phyloP scores from a whole-genome alignment of 2,329 filamentous ascomycete genomes.

The Sphaceloma murrayae region DNA sequence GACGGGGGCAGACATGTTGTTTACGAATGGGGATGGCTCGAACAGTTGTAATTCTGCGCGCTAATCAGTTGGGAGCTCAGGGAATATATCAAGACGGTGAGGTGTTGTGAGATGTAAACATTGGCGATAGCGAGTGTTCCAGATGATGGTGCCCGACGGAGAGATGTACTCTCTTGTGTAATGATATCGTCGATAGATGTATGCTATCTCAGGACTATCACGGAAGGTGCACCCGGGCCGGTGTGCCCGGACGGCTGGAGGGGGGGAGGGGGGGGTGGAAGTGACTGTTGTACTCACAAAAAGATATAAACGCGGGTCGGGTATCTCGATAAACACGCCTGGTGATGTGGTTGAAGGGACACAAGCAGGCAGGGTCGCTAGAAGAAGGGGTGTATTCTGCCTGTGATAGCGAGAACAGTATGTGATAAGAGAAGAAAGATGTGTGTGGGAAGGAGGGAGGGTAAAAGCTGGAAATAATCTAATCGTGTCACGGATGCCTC shows the following conservation, averaged over 20 bases:
- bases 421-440: slow-evolving; percentile 4
- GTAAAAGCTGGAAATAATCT: not conserved
- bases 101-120: slow-evolving; percentile 6
- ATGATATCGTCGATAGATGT: not conserved
- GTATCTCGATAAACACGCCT: slow-evolving; percentile 5
- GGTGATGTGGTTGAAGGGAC: not conserved
- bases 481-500: not conserved
- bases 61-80: slow-evolving; percentile 10
- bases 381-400: not conserved
- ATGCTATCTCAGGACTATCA: not conserved
- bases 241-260: not conserved
- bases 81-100: not conserved
- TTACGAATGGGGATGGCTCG: slow-evolving; percentile 15
- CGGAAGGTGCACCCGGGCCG: slow-evolving; percentile 2
- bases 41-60: slow-evolving; percentile 13
- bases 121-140: not conserved
- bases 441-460: not conserved
- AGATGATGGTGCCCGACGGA: not conserved
- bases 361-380: not conserved
- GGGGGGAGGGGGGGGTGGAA: not conserved
- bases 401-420: not conserved
- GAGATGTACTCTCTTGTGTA: not conserved
- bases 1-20: slow-evolving; percentile 16
- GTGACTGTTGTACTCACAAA: slow-evolving; percentile 3
- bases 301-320: not conserved